A percentile compares a stretch with the other conserved stretches of the same genome.
Evolutionary conservation across 148 eudicot species (phyloP).

Genomic region (Limonium bicolor): DNA sequence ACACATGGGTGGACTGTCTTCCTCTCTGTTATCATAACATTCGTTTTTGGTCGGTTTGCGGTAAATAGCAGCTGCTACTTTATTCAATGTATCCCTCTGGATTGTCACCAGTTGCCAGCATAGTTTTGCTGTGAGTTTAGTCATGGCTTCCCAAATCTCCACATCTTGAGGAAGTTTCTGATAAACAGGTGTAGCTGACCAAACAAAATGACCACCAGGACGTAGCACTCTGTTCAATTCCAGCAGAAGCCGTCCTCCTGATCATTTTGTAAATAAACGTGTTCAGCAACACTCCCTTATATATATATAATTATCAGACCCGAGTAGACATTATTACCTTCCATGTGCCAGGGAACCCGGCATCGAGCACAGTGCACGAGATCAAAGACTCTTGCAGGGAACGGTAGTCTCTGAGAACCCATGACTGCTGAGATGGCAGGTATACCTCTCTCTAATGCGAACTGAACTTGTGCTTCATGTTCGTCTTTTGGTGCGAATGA

Average conservation of each 20-base stretch:
- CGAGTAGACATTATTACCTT: conserved; percentile 18
- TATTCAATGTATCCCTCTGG: conserved; percentile 44
- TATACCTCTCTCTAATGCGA: conserved; percentile 78
- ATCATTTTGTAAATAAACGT: conserved; percentile 8
- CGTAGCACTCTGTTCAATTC: conserved; percentile 73
- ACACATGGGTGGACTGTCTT: conserved; percentile 55
- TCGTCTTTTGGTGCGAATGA: conserved; percentile 91
- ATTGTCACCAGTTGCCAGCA: conserved; percentile 80
- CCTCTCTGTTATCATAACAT: conserved; percentile 57
- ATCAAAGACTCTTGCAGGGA: conserved; percentile 68
- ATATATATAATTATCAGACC: too few species aligned
- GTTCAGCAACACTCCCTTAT: too few species aligned
- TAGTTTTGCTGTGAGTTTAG: conserved; percentile 51
- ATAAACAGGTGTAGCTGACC: conserved; percentile 95
- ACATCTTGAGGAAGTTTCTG: conserved; percentile 63
- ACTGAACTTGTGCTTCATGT: conserved; percentile 83
- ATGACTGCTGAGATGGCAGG: conserved; percentile 91
- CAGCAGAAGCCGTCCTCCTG: conserved; percentile 77
- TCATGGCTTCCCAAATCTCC: conserved; percentile 80
- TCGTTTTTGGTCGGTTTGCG: conserved; percentile 56
- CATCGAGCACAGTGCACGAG: conserved; percentile 80
- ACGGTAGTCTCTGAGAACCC: conserved; percentile 67
- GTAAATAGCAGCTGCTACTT: conserved; percentile 53
- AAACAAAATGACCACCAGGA: conserved; percentile 81
- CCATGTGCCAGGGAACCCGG: conserved; percentile 90